A percentile compares a stretch with the other conserved stretches of the same genome.
Conservation (phyloP, 805 yeast species). For the Wickerhamiella azyma region DNA sequence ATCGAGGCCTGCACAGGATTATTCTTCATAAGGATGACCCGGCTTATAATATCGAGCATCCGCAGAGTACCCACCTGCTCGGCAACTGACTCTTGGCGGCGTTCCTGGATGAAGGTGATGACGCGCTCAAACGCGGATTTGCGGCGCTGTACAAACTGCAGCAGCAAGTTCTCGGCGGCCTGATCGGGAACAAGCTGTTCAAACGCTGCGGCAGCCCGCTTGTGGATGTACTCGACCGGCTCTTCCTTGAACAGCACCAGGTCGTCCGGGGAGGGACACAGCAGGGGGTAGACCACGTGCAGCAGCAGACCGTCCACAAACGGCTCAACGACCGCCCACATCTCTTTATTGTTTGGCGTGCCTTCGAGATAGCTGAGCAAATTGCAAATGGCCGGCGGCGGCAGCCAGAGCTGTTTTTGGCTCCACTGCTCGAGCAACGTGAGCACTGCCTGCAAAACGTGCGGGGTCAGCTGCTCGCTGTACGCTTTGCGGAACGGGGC, state of each 20-base stretch:
- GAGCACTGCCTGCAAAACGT: constrained; percentile 49
- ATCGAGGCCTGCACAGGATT: constrained; percentile 49
- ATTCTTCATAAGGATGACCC: constrained; percentile 35
- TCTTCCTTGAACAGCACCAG: constrained; percentile 71
- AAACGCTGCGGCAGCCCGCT: constrained; percentile 47
- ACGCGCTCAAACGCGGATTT: constrained; percentile 21
- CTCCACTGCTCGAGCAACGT: constrained; percentile 66
- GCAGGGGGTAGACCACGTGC: constrained; percentile 61
- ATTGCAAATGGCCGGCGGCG: constrained; percentile 49
- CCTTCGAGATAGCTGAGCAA: constrained; percentile 51
- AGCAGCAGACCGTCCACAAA: constrained; percentile 50
- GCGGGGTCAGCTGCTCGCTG: constrained; percentile 52
- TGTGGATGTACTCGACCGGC: constrained; percentile 76
- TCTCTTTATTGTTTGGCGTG: constrained; percentile 40
- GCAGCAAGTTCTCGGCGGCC: constrained; percentile 63
- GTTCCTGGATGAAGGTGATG: constrained; percentile 13
- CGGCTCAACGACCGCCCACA: constrained; percentile 58
- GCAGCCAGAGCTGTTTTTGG: constrained; percentile 49
- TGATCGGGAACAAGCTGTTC: constrained; percentile 57
- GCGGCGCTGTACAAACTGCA: constrained; percentile 58
- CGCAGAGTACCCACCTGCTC: constrained; percentile 33
- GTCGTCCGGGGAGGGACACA: constrained; percentile 55
- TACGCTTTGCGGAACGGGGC: constrained; percentile 47
- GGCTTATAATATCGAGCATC: constrained; percentile 60
- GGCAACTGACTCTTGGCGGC: background rate